A percentile compares a stretch with the other conserved stretches of the same genome.
These are phyloP conservation scores for Phellinidium pouzarii DNA, from an alignment of 1,284 basidiomycete genomes.

Conservation along the genomic window DNA sequence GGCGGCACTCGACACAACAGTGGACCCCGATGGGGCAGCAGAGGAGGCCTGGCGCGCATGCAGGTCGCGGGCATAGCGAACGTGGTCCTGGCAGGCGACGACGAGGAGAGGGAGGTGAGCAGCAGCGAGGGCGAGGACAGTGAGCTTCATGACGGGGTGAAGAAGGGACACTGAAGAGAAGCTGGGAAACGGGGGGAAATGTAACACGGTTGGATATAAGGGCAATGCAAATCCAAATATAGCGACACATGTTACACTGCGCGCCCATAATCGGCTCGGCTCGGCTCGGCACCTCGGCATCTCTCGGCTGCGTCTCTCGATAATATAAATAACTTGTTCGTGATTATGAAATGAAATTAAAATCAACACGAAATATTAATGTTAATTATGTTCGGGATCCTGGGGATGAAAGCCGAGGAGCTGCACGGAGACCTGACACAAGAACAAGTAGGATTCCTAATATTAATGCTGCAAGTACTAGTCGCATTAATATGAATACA, in stretches of 20 bases:
- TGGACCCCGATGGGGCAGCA: slow-evolving; percentile 1
- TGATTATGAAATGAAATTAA: neutral
- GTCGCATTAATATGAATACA: no score
- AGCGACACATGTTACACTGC: neutral
- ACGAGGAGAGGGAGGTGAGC: slow-evolving; percentile 29
- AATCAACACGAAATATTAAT: neutral
- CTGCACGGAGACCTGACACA: no score
- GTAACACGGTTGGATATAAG: slow-evolving; percentile 2
- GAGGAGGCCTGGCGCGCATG: slow-evolving; percentile 25
- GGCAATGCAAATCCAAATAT: neutral
- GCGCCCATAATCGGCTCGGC: no score
- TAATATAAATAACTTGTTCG: neutral
- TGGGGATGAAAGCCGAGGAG: no score
- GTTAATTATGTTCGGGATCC: no score
- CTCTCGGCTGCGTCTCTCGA: neutral
- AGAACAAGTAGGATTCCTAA: no score
- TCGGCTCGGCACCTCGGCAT: slow-evolving; percentile 1
- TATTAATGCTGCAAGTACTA: no score
- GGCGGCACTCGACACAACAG: slow-evolving; percentile 5
- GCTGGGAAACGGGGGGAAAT: slow-evolving; percentile 14
- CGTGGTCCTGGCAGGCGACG: slow-evolving; percentile 25
- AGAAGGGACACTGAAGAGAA: slow-evolving; percentile 23
- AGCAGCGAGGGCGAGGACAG: slow-evolving; percentile 22
- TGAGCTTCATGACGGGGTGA: slow-evolving; percentile 22
- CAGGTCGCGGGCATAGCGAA: slow-evolving; percentile 11